phyloP scores from a whole-genome alignment of 2,329 filamentous ascomycete species.

The Blastomyces silverae region DNA sequence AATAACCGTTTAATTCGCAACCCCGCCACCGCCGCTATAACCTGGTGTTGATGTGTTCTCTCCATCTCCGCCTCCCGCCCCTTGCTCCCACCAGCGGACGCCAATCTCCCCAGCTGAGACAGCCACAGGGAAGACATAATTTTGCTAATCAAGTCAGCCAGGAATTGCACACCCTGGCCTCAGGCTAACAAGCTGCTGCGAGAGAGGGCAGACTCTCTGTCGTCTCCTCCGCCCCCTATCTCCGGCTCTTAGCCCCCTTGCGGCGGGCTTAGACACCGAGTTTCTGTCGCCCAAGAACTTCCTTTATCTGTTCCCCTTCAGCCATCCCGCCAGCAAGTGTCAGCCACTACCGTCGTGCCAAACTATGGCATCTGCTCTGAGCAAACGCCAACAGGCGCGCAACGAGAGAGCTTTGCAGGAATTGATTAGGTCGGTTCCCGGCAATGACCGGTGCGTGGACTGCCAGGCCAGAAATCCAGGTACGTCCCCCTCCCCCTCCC shows the following conservation, averaged over 20 bases:
- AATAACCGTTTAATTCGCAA: background rate
- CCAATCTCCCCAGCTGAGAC: background rate
- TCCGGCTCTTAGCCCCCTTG: background rate
- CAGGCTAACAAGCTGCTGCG: background rate
- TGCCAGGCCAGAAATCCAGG: slow-evolving; percentile 88
- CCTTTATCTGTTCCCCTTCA: slow-evolving; percentile 14
- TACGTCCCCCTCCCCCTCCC: slow-evolving; percentile 41
- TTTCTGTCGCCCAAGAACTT: background rate
- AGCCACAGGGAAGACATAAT: background rate
- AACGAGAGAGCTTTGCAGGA: slow-evolving; percentile 91
- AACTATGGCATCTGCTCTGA: slow-evolving; percentile 65
- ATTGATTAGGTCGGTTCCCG: slow-evolving; percentile 72
- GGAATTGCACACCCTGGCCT: background rate
- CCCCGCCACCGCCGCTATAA: background rate
- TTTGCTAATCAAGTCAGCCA: background rate
- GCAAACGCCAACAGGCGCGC: slow-evolving; percentile 95
- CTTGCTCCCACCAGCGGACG: background rate
- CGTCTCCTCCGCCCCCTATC: background rate
- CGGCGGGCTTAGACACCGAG: background rate
- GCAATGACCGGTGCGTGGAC: slow-evolving; percentile 91
- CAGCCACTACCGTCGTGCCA: background rate
- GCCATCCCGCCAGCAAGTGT: slow-evolving; percentile 12
- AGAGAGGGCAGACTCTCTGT: background rate
- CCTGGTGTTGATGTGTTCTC: slow-evolving; percentile 3
- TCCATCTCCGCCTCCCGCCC: background rate